Base-by-base conservation (phyloP, 768 basidiomycete species). In the Tremella yokohamensis region DNA sequence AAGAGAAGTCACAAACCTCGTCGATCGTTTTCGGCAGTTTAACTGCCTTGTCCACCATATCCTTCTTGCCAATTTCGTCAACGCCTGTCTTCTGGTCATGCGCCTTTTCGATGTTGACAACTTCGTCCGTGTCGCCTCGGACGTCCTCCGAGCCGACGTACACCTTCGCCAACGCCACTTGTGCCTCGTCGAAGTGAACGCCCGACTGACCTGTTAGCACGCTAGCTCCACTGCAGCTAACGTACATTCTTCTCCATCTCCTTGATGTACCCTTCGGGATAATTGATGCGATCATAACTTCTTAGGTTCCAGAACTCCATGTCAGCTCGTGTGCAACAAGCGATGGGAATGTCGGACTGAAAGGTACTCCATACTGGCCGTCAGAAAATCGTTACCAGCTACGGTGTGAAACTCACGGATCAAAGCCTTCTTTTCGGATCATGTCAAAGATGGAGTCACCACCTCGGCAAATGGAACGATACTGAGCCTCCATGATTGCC, bases 241-340 rank as follows among this genome's bases (percentile, higher is more conserved):
- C 65, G 63, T 18, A 74, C 76, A 18, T 61, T 78, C 54, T 82
- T 70, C 73, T 94, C 89, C 82, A 88, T 88, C 63, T 83, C 63
- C 51, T 80, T 75, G 73, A 94, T 87, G 68, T 85, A 74, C 13
- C 79, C 76, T 44, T 70, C 80, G 79, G 72, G 75, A 34, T 56
- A 66, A 69, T 91, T 92, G 69, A 93, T 89, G 22, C 92, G 81
- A 71, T 97, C 93, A 72, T 93, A 99, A 0, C 86, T 80, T 26
- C 96, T 83, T 22, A 99, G 81, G 77, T 98, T 91, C 79, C 89
- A 97, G 81, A 96, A 90, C 11, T 71, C 24, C 8, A 2, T 16
- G 48, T 67, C 49, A 64, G 69, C 52, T 47, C 3, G 25, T 18
- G 16, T 3, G 9, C 38, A 12, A 92, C 19, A 16, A 53, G 61